Base-by-base conservation (phyloP, 495 filamentous ascomycete genomes). In the Hyphodiscus hymeniophilus region DNA sequence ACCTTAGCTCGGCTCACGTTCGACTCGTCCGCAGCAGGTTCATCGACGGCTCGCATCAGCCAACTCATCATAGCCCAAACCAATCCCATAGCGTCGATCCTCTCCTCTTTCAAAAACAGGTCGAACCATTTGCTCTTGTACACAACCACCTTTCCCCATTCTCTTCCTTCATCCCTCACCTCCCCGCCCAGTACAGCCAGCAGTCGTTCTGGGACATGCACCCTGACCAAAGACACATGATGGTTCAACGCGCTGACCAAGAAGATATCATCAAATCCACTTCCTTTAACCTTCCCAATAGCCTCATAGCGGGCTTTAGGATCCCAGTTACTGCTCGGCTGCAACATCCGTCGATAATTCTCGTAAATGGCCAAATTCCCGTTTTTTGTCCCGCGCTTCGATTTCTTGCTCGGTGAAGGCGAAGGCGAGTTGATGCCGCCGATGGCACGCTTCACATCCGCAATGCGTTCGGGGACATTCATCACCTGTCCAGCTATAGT, bases 191-290 rank as follows among this genome's bases (percentile, higher is more conserved):
- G 40, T 3, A 70, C 71, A 0, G 75, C 74, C 26, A 91, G 63
- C 50, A 94, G 79, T 13, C 67, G 63, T 16, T 66, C 65, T 47
- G 89, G 87, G 39, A 95, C 77, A 22, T 83, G 76, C 21, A 90
- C 73, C 43, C 86, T 75, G 35, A 94, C 55, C 39, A 95, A 76
- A 45, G 76, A 76, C 32, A 94, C 63, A 50, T 95, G 89, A 61
- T 94, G 88, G 62, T 89, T 87, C 42, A 95, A 67, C 3, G 81
- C 77, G 38, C 84, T 89, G 40, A 94, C 57, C 57, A 95, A 76
- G 65, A 88, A 95, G 32, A 94, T 75, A 73, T 95, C 72, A 53
- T 77, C 71, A 52, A 67, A 72, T 20, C 55, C 62, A 2, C 43
- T 58, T 8, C 65, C 45, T 1, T 22, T 18, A n/a, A 34, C 24